Conservation (phyloP, 2,329 filamentous ascomycete genomes). For the Thelonectria olida region DNA sequence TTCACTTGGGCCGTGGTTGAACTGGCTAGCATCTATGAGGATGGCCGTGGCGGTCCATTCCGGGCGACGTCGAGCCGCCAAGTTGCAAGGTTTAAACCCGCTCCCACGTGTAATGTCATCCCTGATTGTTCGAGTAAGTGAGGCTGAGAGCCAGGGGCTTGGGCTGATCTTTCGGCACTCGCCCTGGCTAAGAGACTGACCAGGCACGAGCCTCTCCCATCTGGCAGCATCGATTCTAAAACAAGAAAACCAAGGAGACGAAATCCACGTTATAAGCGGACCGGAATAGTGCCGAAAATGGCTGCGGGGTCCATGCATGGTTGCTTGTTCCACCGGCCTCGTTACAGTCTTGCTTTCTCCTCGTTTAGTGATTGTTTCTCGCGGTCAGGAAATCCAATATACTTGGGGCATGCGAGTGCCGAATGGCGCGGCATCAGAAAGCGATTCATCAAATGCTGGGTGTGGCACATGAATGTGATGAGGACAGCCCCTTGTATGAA, state of each 20-base stretch:
- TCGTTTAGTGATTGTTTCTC: constrained; percentile 3
- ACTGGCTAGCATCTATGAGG: neutral
- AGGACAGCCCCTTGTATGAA: constrained; percentile 7
- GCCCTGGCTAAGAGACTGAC: constrained; percentile 5
- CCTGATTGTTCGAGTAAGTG: constrained; percentile 10
- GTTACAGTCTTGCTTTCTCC: constrained; percentile 2
- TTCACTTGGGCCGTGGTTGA: neutral
- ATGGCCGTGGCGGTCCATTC: neutral
- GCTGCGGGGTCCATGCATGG: constrained; percentile 6
- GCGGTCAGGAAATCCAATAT: constrained; percentile 4
- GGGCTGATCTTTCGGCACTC: constrained; percentile 22
- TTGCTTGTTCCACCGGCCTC: constrained; percentile 5
- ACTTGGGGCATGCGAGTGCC: constrained; percentile 7
- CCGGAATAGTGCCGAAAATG: constrained; percentile 12
- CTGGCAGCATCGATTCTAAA: constrained; percentile 9
- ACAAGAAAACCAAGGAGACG: constrained; percentile 7
- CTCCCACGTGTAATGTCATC: constrained; percentile 22
- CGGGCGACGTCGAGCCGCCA: neutral
- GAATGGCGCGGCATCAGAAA: constrained; percentile 17
- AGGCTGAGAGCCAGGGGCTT: constrained; percentile 10
- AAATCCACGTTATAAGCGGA: constrained; percentile 16
- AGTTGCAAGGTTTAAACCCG: constrained; percentile 13
- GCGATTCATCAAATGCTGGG: no score
- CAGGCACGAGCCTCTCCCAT: constrained; percentile 10
- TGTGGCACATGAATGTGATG: constrained; percentile 7